Conservation (phyloP, 371 early-diverging fungal species). For the Rhizopus arrhizus region DNA sequence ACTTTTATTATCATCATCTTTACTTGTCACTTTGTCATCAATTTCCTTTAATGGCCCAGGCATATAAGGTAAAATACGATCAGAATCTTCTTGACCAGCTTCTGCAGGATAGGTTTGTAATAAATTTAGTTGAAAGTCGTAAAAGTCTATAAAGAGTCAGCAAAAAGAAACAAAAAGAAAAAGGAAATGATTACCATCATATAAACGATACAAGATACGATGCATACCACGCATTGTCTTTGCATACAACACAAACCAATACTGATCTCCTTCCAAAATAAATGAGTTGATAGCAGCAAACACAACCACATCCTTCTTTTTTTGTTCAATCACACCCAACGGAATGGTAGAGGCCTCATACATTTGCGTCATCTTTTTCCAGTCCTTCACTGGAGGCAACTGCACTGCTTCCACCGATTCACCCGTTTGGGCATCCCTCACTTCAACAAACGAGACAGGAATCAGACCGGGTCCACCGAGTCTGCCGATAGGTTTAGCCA, state of each 20-base stretch:
- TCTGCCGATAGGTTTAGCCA: slow-evolving; percentile 73
- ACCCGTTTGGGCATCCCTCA: slow-evolving; percentile 69
- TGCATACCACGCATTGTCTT: slow-evolving; percentile 44
- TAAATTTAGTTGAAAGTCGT: slow-evolving; percentile 70
- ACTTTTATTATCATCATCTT: neutral
- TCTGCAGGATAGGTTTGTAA: slow-evolving; percentile 70
- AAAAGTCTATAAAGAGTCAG: slow-evolving; percentile 57
- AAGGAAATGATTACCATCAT: slow-evolving; percentile 48
- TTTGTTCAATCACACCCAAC: slow-evolving; percentile 24
- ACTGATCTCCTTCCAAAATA: slow-evolving; percentile 60
- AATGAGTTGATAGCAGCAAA: slow-evolving; percentile 60
- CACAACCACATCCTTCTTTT: slow-evolving; percentile 29
- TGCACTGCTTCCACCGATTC: slow-evolving; percentile 51
- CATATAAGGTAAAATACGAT: slow-evolving; percentile 71
- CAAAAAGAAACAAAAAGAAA: neutral
- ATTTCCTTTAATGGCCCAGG: slow-evolving; percentile 60
- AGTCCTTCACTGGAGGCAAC: slow-evolving; percentile 70
- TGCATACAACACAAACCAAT: slow-evolving; percentile 64
- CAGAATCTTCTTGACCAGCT: slow-evolving; percentile 60
- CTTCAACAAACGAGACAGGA: slow-evolving; percentile 77
- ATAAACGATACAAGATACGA: slow-evolving; percentile 65
- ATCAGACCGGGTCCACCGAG: slow-evolving; percentile 77
- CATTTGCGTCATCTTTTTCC: slow-evolving; percentile 62
- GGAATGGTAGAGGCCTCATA: slow-evolving; percentile 58
- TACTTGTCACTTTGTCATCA: slow-evolving; percentile 51